Percentiles rank a stretch among this genome's conserved stretches.
Conservation (phyloP, 768 basidiomycete genomes). For the Suillus spraguei region DNA sequence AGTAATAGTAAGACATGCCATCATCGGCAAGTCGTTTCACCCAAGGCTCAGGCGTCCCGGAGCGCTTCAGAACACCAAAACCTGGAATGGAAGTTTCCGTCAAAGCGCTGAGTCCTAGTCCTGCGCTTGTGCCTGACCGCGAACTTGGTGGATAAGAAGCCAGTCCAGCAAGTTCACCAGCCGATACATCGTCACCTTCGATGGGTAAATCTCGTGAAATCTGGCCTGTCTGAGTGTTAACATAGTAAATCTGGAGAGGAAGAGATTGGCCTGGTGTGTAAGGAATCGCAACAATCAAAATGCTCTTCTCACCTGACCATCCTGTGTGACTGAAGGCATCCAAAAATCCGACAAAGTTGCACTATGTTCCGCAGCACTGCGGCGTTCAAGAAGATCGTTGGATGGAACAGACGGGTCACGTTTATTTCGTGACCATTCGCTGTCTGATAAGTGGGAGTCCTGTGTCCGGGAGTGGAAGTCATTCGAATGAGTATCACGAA, state of each 20-base stretch:
- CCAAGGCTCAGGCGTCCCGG: constrained; percentile 82
- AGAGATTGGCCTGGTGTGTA: not conserved
- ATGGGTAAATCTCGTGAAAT: constrained; percentile 82
- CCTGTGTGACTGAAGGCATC: constrained; percentile 83
- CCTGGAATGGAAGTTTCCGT: constrained; percentile 46
- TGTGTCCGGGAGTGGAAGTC: constrained; percentile 16
- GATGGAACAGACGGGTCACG: constrained; percentile 35
- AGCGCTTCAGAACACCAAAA: constrained; percentile 61
- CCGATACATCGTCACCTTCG: constrained; percentile 67
- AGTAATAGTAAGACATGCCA: constrained; percentile 77
- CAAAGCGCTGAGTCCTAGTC: constrained; percentile 46
- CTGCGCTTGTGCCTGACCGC: constrained; percentile 56
- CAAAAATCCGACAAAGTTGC: constrained; percentile 71
- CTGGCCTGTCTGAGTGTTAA: constrained; percentile 87
- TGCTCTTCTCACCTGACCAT: constrained; percentile 72
- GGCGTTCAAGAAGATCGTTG: constrained; percentile 37
- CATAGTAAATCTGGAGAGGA: constrained; percentile 82
- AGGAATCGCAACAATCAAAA: constrained; percentile 4
- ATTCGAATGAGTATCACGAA: constrained; percentile 20
- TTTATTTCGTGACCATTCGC: constrained; percentile 43
- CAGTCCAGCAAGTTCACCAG: constrained; percentile 62
- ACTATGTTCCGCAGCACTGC: constrained; percentile 28
- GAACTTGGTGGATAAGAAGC: constrained; percentile 55
- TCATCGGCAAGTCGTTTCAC: constrained; percentile 78
- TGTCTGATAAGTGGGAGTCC: constrained; percentile 40